Conservation (phyloP, 2,329 filamentous ascomycete genomes). For the Thielaviopsis ethacetica region DNA sequence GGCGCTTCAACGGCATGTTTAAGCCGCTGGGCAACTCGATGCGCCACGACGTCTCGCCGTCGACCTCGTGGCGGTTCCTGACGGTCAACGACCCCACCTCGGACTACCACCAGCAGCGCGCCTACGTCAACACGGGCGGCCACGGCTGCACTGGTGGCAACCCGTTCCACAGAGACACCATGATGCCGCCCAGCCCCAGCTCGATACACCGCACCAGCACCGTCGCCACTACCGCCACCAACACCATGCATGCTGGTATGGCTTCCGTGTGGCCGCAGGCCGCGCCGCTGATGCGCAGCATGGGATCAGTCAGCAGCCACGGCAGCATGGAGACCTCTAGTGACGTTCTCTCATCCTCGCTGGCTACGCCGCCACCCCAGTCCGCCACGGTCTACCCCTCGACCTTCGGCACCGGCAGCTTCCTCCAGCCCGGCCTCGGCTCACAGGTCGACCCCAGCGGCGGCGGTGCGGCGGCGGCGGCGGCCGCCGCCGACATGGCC, state of each 20-base stretch:
- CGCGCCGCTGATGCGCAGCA: constrained; percentile 8
- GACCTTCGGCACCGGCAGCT: neutral
- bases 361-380: constrained; percentile 6
- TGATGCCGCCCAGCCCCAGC: constrained; percentile 37
- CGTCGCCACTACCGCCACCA: neutral
- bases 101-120: constrained; percentile 37
- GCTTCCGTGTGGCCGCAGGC: constrained; percentile 1
- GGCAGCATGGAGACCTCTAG: constrained; percentile 9
- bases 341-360: constrained; percentile 3
- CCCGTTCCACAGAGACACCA: constrained; percentile 20
- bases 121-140: constrained; percentile 14
- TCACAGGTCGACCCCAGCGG: constrained; percentile 2
- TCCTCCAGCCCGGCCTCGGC: neutral
- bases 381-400: neutral
- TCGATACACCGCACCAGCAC: constrained; percentile 3
- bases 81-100: constrained; percentile 43
- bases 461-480: neutral
- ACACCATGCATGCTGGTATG: neutral
- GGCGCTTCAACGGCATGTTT: constrained; percentile 42
- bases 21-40: constrained; percentile 18
- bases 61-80: constrained; percentile 44
- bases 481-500: neutral
- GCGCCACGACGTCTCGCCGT: constrained; percentile 12
- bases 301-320: constrained; percentile 10
- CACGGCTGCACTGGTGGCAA: neutral